Base-by-base conservation (phyloP, 2,329 filamentous ascomycete genomes). In the Stachybotrys elegans region DNA sequence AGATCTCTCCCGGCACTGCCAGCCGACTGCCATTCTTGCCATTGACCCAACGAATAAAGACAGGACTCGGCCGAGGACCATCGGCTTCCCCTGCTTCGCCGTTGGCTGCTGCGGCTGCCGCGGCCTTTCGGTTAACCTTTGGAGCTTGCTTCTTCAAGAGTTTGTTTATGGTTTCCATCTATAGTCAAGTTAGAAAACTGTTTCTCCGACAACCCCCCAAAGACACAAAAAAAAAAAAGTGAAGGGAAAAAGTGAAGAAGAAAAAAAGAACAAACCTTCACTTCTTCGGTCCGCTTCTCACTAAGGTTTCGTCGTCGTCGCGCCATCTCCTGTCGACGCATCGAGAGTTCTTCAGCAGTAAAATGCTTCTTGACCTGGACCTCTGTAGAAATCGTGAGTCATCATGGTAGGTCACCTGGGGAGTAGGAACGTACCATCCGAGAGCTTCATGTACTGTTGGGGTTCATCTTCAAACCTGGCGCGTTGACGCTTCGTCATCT, bases 121-220 rank as follows among this genome's bases (percentile, higher is more conserved):
- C 72, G 23, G 63, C 73, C 52, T 76, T 78, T 51, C 73, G 70
- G 51, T 77, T 84, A 45, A 79, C 80, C 64, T 92, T 91, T 20
- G 87, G 84, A 1, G 87, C 86, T 61, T 91, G 88, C 60, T 91
- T 90, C 65, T 90, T 90, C 42, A 93, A 79, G 2, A 93, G 80
- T 57, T 91, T 90, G 71, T 93, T 91, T 76, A 93, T 92, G 0
- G 88, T 93, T 71, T 92, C 88, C 78, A 89, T 88, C 86, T 91
- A 53, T 17, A 41, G n/a, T n/a, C n/a, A n/a, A n/a, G n/a, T n/a
- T n/a, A n/a, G n/a, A n/a, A n/a, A n/a, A n/a, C n/a, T n/a, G n/a
- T n/a, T n/a, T n/a, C n/a, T n/a, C n/a, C n/a, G n/a, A n/a, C n/a
- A n/a, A n/a, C n/a, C n/a, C n/a, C n/a, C n/a, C n/a, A n/a, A n/a